Evolutionary conservation across 495 filamentous ascomycete genomes (phyloP), one percentile per base, ranked within the genome.

Genomic region (Extremus antarcticus): DNA sequence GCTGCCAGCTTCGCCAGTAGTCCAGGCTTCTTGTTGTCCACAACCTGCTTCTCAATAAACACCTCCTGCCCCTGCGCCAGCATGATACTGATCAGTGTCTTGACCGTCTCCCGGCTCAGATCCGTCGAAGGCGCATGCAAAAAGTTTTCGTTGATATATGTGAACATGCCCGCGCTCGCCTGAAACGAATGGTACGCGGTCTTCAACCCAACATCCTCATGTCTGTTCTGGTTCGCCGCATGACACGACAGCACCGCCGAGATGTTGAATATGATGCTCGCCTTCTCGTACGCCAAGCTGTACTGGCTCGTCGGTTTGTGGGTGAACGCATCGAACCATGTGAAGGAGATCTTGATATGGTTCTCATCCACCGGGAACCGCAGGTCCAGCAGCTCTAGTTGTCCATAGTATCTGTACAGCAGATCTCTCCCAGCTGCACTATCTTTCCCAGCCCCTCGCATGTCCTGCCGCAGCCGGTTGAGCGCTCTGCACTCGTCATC

Each of bases 61-160:
- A 97, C 87, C 67, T 98, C 92, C 66, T 98, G 92, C 0, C 84
- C 90, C 70, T 98, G 92, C 8, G 91, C 94, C 39, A 98, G 77
- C 76, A 89, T 96, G 55, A 97, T 79, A 50, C 81, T 79, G 65
- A 98, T 97, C 56, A 98, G 68, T 0, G 90, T 89, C 71, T 95
- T 95, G 56, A 98, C 87, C 2, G 92, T 97, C 16, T 97, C 89
- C 56, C 90, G 77, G 67, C 90, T 95, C 32, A 98, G 71, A 65
- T 98, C 92, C 23, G 87, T 92, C 10, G 90, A 95, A 2, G 92
- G 92, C 32, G 92, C 92, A 65, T 98, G 94, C 40, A 96, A 73
- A 70, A 98, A 98, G 71, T 98, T 97, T 72, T 97, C 90, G 69
- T 97, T 98, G 73, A 98, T 97, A 63, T 98, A 98, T 19, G 90